These are phyloP conservation scores for Vaccinium darrowii DNA, from an alignment of 148 eudicot species.

Conservation along the genomic window DNA sequence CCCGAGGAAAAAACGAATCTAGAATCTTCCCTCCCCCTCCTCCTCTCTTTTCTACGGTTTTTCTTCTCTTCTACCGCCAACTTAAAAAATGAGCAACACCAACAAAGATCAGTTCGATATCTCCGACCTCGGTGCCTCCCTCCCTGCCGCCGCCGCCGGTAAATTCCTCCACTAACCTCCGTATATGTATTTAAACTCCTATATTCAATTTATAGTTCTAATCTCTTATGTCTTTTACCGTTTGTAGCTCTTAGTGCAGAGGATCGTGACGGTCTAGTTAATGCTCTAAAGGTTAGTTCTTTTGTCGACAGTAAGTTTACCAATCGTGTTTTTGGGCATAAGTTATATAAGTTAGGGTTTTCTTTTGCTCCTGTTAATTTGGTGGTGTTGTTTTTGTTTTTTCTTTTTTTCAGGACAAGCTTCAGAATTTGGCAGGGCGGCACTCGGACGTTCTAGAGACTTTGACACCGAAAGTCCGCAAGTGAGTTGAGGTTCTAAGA, in stretches of 20 bases:
- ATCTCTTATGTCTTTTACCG: neutral
- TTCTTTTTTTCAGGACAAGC: constrained; percentile 49
- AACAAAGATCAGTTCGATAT: constrained; percentile 57
- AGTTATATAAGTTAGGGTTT: neutral
- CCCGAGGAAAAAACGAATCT: too few species aligned
- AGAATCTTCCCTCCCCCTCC: neutral
- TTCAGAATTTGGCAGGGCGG: constrained; percentile 79
- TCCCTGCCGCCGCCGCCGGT: constrained; percentile 91
- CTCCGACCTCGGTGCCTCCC: constrained; percentile 64
- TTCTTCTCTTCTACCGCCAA: neutral
- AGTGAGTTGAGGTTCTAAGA: constrained; percentile 76
- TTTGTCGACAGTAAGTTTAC: neutral
- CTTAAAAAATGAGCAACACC: constrained; percentile 43
- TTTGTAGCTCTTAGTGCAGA: constrained; percentile 66
- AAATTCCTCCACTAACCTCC: neutral
- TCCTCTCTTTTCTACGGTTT: neutral
- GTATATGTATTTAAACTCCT: neutral
- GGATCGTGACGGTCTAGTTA: constrained; percentile 85
- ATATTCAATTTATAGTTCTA: neutral
- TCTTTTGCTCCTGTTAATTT: neutral
- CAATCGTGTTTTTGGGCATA: neutral
- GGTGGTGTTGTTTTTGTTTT: constrained; percentile 6
- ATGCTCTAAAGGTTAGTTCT: constrained; percentile 68
- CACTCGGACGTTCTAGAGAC: constrained; percentile 64
- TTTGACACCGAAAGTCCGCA: constrained; percentile 57